Percentiles rank a stretch among this genome's conserved stretches.
Conservation (phyloP, 192 early-diverging fungal species). For the Rhizoclosmatium sp. region DNA sequence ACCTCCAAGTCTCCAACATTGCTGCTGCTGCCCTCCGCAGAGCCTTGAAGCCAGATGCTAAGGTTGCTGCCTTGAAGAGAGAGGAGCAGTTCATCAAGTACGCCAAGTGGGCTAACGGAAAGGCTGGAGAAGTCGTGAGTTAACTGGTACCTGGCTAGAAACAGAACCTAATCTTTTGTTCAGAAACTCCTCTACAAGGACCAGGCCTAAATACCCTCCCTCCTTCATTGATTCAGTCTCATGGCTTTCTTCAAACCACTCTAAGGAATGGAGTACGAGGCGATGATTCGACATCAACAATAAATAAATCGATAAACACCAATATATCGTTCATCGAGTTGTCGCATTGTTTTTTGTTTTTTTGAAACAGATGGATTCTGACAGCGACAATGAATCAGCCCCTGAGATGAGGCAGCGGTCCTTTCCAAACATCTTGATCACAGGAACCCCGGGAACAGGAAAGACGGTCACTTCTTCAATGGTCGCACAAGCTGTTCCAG, state of each 20-base stretch:
- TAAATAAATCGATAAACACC: not conserved
- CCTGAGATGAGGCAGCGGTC: conserved; percentile 27
- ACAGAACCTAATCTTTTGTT: not conserved
- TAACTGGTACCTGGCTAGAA: not conserved
- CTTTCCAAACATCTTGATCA: conserved; percentile 53
- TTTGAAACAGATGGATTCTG: conserved; percentile 7
- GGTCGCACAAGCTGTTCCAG: conserved; percentile 73
- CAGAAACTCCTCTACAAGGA: conserved; percentile 36
- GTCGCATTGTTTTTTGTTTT: not conserved
- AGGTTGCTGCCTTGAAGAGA: conserved; percentile 71
- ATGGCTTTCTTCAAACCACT: no score
- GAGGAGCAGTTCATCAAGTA: conserved; percentile 79
- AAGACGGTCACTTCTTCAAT: conserved; percentile 74
- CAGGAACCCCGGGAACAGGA: conserved; percentile 57
- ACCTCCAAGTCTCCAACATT: conserved; percentile 86
- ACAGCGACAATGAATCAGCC: not conserved
- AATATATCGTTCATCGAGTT: not conserved
- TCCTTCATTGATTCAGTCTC: not conserved
- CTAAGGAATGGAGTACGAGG: no score
- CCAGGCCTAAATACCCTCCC: conserved; percentile 11
- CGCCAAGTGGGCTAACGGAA: conserved; percentile 82
- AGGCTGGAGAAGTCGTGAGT: conserved; percentile 80
- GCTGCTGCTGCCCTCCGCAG: conserved; percentile 82
- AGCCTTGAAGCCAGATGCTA: conserved; percentile 81
- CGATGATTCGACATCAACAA: no score